These are phyloP conservation scores for Eutypella sp. DNA, from an alignment of 2,329 filamentous ascomycete genomes.

Conservation along the genomic window DNA sequence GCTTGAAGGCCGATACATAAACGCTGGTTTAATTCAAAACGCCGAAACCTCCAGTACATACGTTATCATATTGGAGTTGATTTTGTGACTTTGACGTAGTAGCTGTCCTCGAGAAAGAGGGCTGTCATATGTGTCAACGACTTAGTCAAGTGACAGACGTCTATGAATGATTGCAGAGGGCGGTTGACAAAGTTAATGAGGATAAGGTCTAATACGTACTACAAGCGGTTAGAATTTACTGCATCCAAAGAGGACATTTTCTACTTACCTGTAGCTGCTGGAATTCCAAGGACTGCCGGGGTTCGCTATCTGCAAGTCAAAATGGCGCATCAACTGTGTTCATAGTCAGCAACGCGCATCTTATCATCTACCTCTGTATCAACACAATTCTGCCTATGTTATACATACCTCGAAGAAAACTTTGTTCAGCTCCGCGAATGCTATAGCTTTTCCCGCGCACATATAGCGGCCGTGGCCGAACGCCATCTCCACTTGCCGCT, in stretches of 20 bases:
- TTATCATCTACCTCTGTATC: background rate
- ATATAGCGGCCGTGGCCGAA: constrained; percentile 17
- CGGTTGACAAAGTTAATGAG: background rate
- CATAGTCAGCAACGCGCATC: background rate
- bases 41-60: too few relatives aligned
- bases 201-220: background rate
- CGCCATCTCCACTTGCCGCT: background rate
- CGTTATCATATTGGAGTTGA: background rate
- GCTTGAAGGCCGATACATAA: too few relatives aligned
- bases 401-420: constrained; percentile 36
- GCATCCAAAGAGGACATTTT: background rate
- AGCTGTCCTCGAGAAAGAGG: background rate
- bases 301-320: background rate
- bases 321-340: background rate
- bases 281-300: background rate
- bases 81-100: background rate
- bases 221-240: background rate
- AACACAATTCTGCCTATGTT: too few relatives aligned
- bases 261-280: background rate
- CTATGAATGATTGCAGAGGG: too few relatives aligned
- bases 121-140: background rate
- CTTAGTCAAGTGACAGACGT: background rate
- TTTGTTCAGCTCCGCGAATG: constrained; percentile 39
- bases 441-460: constrained; percentile 38
- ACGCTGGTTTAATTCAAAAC: too few relatives aligned